Evolutionary conservation across 176 grass and related monocot genomes (phyloP), one percentile per base, ranked within the genome.

Genomic region (Carex myosuroides): DNA sequence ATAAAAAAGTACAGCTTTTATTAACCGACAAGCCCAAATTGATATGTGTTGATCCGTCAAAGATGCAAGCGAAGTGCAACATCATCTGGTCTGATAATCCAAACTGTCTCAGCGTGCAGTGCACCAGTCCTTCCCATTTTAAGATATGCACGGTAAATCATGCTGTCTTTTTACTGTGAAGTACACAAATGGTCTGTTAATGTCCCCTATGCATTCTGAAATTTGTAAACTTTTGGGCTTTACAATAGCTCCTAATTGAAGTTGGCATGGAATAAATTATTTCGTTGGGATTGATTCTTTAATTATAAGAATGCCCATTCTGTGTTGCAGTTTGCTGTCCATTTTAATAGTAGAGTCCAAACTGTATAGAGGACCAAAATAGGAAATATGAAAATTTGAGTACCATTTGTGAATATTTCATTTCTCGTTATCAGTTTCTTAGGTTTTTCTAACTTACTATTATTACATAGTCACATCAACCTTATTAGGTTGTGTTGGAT

Each of bases 1-100:
- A 93, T 87, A 99, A 95, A 86, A 99, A 95, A 87, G 87, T 99
- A 18, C 96, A 99, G 60, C 80, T 99, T 85, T 92, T 99, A 84
- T 93, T 99, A 79, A 99, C 93, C 16, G 86, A 99, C 78, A 96
- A 91, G 83, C 97, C 93, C 74, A 94, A 96, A 71, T 87, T 99
- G 84, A 92, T 96, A 24, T 95, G 83, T 69, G 81, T 99, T 52
- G 97, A 99, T 86, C 97, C 97, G 81, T 91, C 89, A 85, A 99
- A 92, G 81, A 94, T 99, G 93, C 85, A 86, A 79, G 86, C 85
- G 26, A 99, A 99, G 73, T 87, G 88, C 14, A 89, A 85, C 55
- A 94, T 94, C 83, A 67, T 88, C 85, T 96, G 93, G 97, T 99
- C 97, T 46, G 88, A 88, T 79, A 83, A 99, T 55, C 88, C 97